Conservation (phyloP, 23 red algal genomes). For the Gracilaria vermiculophylla region DNA sequence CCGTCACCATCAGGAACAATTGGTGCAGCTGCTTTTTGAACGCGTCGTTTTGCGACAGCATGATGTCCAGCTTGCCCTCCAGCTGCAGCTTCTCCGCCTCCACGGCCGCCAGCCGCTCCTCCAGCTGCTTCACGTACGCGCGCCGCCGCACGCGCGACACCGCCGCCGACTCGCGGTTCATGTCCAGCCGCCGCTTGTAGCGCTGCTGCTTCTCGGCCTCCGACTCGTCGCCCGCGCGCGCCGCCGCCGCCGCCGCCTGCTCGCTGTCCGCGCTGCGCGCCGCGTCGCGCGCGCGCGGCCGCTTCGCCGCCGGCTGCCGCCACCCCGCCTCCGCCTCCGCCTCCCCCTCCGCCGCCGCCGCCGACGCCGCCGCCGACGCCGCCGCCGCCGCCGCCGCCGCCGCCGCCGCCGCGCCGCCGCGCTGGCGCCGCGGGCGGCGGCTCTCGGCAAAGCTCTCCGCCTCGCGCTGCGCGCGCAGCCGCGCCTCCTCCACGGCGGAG, state of each 20-base stretch:
- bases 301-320: too few relatives aligned
- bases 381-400: not conserved
- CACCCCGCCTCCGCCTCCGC: not conserved
- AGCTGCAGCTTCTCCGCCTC: constrained; percentile 72
- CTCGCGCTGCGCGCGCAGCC: constrained; percentile 53
- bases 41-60: constrained; percentile 55
- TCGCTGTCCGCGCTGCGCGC: not conserved
- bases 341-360: not conserved
- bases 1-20: constrained; percentile 45
- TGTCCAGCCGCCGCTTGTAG: constrained; percentile 64
- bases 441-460: constrained; percentile 57
- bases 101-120: constrained; percentile 55
- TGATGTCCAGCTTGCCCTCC: constrained; percentile 56
- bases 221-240: not conserved
- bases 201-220: constrained; percentile 42
- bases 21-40: constrained; percentile 60
- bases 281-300: too few relatives aligned
- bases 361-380: not conserved
- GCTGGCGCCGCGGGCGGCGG: not conserved
- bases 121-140: constrained; percentile 66
- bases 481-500: constrained; percentile 53
- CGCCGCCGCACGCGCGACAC: constrained; percentile 67
- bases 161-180: constrained; percentile 76
- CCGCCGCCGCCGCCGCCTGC: not conserved
- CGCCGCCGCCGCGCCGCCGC: not conserved